Conservation (phyloP, 768 basidiomycete species). For the Auriculariales sp. region DNA sequence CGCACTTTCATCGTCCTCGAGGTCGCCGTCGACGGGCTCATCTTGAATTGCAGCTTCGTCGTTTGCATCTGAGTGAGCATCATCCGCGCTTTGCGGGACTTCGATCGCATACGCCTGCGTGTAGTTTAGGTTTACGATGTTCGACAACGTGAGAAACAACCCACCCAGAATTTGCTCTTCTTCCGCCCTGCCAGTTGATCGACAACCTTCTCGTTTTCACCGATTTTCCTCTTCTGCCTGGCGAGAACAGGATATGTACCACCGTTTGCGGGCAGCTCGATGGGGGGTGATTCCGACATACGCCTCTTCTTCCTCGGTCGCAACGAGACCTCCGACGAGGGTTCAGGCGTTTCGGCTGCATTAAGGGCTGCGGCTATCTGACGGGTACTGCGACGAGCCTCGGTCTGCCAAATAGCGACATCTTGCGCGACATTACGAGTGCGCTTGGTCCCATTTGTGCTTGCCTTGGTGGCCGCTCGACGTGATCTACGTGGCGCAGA, state of each 20-base stretch:
- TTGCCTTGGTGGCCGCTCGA: conserved; percentile 27
- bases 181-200: conserved; percentile 70
- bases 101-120: conserved; percentile 57
- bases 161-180: conserved; percentile 69
- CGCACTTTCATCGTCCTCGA: too few relatives aligned
- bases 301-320: conserved; percentile 39
- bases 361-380: neutral
- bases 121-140: neutral
- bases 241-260: neutral
- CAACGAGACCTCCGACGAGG: too few relatives aligned
- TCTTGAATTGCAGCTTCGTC: too few relatives aligned
- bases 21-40: too few relatives aligned
- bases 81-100: neutral
- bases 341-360: neutral
- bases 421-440: conserved; percentile 34
- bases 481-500: conserved; percentile 25
- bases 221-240: conserved; percentile 19
- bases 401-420: conserved; percentile 39
- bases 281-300: conserved; percentile 39
- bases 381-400: conserved; percentile 40
- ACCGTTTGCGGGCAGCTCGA: conserved; percentile 28
- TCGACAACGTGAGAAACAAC: neutral
- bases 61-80: neutral
- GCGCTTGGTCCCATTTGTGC: conserved; percentile 33
- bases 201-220: conserved; percentile 57